A percentile compares a stretch with the other conserved stretches of the same genome.
These are phyloP conservation scores for Aspergillus saccharolyticus DNA, from an alignment of 495 filamentous ascomycete species.

Conservation along the genomic window DNA sequence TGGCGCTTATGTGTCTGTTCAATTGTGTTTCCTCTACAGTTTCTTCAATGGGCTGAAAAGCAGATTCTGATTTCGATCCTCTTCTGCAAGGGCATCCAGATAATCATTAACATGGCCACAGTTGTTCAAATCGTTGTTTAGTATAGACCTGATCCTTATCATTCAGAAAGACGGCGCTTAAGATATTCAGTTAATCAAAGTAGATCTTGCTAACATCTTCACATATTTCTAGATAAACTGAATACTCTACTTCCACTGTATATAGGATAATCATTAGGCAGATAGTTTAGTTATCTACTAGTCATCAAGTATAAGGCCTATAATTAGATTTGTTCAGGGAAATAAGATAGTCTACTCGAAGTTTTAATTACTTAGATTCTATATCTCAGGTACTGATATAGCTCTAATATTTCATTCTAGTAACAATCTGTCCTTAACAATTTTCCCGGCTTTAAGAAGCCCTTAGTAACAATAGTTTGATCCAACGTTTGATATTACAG, in stretches of 20 bases:
- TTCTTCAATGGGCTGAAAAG: constrained; percentile 30
- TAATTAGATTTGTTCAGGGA: constrained; percentile 35
- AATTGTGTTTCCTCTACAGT: constrained; percentile 34
- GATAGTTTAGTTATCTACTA: constrained; percentile 34
- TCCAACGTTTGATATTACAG: no score
- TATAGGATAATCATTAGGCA: constrained; percentile 32
- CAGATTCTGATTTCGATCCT: constrained; percentile 27
- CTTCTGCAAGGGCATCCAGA: constrained; percentile 29
- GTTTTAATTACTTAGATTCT: not conserved
- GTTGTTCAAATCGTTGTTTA: constrained; percentile 34
- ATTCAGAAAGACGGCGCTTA: no score
- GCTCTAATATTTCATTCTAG: constrained; percentile 28
- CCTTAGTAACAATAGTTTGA: no score
- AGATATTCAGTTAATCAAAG: no score
- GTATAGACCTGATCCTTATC: constrained; percentile 35
- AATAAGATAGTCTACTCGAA: constrained; percentile 11
- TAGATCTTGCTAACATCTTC: no score
- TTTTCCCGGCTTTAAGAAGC: no score
- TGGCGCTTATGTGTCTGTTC: constrained; percentile 30
- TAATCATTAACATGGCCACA: constrained; percentile 31
- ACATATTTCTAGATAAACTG: constrained; percentile 29
- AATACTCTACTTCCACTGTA: constrained; percentile 35
- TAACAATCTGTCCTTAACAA: constrained; percentile 30
- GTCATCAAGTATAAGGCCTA: constrained; percentile 30
- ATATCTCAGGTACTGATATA: not conserved